Evolutionary conservation across 805 yeast genomes (phyloP), one percentile per base, ranked within the genome.

Genomic region (Kluyveromyces aestuarii): DNA sequence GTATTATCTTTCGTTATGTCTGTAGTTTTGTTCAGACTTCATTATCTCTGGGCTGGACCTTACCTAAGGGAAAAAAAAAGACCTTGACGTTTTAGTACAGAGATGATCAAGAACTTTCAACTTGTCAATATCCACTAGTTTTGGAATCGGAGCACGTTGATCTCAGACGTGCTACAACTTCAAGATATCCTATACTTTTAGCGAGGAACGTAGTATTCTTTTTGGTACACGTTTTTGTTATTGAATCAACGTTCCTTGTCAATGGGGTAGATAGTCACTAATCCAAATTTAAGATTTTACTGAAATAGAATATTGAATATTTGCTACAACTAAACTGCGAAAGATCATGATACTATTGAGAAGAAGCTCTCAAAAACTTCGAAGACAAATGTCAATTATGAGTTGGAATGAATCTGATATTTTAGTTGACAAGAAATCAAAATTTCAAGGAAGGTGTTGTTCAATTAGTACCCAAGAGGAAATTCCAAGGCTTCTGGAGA

Each of bases 381-480:
- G 36, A 27, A 43, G 45, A 33, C 36, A 17, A 2, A 33, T 43
- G 45, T 30, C 45, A 33, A 25, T 16, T 4, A n/a, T 30, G 19
- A 13, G n/a, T 14, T 76, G 81, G 80, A 59, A 62, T 27, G 64
- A 62, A 21, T 73, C 80, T 0, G 64, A 65, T 5, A 50, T 70
- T 0, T 50, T 74, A 6, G 59, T 61, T 0, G 78, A 81, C 50
- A 71, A 77, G 36, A 82, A 81, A 54, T 84, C 91, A 2, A 74
- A 74, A 49, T 86, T 86, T 56, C 83, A 81, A 60, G 91, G 81
- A 1, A 73, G 84, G 52, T 75, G 79, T 48, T 72, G 75, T 1
- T 55, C 62, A 0, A 53, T 84, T 0, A 42, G 48, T 0, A 57
- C 68, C 18, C 61, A 69, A 13, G 52, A 63, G 0, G 79, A 80